Evolutionary conservation across 345 rosid species (phyloP).

Genomic region (Hirschfeldia incana): DNA sequence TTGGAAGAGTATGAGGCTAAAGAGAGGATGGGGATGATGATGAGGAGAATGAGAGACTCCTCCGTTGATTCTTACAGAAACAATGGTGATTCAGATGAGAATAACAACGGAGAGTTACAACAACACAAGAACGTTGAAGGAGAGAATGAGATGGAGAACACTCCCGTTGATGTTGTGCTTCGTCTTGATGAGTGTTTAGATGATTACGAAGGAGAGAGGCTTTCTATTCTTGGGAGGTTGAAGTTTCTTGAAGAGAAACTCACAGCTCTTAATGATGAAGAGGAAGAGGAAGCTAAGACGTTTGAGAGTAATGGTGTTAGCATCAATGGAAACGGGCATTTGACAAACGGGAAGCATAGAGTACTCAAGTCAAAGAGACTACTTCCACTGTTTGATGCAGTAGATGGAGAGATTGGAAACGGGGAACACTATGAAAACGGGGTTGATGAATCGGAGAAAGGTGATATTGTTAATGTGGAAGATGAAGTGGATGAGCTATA

Average conservation of each 20-base stretch:
- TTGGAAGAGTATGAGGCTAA: slow-evolving; percentile 69
- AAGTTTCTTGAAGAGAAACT: slow-evolving; percentile 89
- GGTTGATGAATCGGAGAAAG: slow-evolving; percentile 32
- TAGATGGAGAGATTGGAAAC: slow-evolving; percentile 55
- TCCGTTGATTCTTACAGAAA: slow-evolving; percentile 58
- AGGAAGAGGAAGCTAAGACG: slow-evolving; percentile 59
- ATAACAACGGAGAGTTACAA: slow-evolving; percentile 47
- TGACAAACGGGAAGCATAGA: slow-evolving; percentile 54
- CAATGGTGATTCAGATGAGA: slow-evolving; percentile 52
- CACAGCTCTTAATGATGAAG: slow-evolving; percentile 53
- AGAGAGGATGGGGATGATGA: slow-evolving; percentile 55
- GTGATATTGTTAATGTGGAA: slow-evolving; percentile 44
- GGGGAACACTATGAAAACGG: slow-evolving; percentile 40
- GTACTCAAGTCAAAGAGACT: slow-evolving; percentile 73
- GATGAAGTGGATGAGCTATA: slow-evolving; percentile 86
- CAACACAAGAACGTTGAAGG: slow-evolving; percentile 41
- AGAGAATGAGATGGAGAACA: slow-evolving; percentile 44
- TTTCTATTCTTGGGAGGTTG: slow-evolving; percentile 82
- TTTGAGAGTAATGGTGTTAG: slow-evolving; percentile 45
- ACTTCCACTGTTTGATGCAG: slow-evolving; percentile 85
- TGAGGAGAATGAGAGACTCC: slow-evolving; percentile 56
- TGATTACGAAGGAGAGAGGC: slow-evolving; percentile 80
- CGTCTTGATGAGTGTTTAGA: slow-evolving; percentile 76
- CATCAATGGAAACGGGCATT: slow-evolving; percentile 59
- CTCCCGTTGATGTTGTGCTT: slow-evolving; percentile 71